phyloP scores from a whole-genome alignment of 1,284 basidiomycete genomes.

The Ustilago xerochloae region DNA sequence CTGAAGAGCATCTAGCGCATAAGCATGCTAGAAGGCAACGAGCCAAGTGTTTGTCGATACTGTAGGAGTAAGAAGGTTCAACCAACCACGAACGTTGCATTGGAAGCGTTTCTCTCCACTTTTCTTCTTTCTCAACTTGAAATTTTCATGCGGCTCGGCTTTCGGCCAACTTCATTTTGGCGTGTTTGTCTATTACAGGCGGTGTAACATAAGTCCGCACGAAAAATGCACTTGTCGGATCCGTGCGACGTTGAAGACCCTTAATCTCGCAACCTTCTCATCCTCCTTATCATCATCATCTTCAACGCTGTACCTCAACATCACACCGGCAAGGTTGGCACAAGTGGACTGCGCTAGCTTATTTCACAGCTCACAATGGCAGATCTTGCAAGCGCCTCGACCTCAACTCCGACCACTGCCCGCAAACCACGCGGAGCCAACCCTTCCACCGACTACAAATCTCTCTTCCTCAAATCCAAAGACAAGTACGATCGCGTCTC shows the following conservation, averaged over 20 bases:
- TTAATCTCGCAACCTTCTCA: constrained; percentile 4
- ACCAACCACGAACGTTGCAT: constrained; percentile 16
- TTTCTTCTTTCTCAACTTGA: constrained; percentile 1
- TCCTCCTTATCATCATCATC: constrained; percentile 1
- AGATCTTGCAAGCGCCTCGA: constrained; percentile 19
- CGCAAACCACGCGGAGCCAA: constrained; percentile 44
- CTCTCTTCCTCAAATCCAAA: constrained; percentile 52
- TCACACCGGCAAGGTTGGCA: no score
- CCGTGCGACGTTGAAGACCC: constrained; percentile 21
- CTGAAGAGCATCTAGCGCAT: constrained; percentile 32
- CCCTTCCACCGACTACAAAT: constrained; percentile 47
- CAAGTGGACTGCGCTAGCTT: no score
- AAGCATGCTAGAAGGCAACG: not conserved
- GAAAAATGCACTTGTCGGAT: constrained; percentile 18
- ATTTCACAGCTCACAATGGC: constrained; percentile 39
- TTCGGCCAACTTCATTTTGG: not conserved
- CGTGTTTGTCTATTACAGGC: not conserved
- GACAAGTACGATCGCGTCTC: constrained; percentile 54
- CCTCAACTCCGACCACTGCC: not conserved
- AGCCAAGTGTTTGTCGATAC: not conserved
- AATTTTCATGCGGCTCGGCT: not conserved
- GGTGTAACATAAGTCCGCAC: constrained; percentile 18
- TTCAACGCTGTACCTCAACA: no score
- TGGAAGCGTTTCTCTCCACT: constrained; percentile 9
- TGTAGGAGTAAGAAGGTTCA: not conserved